Base-by-base conservation (phyloP, 345 rosid genomes). In the Stellera chamaejasme region DNA sequence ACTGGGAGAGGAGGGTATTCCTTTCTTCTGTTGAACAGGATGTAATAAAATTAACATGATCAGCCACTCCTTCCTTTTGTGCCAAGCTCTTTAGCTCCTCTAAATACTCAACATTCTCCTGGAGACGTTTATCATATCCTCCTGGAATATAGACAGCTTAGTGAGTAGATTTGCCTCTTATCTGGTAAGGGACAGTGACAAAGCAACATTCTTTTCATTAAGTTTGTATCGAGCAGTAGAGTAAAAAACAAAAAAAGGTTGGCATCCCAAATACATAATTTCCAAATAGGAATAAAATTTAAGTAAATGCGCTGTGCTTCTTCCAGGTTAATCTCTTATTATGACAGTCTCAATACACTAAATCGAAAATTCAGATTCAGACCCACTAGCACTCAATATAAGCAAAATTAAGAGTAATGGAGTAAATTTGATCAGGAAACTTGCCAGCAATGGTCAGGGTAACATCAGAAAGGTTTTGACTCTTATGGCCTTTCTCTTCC, bases 11-110 rank as follows among this genome's bases (percentile, higher is more conserved):
- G 58, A 92, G 94, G 48, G 72, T 61, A 56, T 92, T 88, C 78
- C 96, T 84, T 69, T 89, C 88, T 19, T 78, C 74, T n/a, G 97
- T 92, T 50, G 96, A 74, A 70, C 96, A 88, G 16, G 97, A 92
- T 15, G 94, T 72, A 23, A 86, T 68, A 60, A 93, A 92, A 54
- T 66, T 75, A 54, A 92, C 77, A 55, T 62, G 69, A 58, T 68
- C 54, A 2, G 73, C 74, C 50, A 86, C 79, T 69, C 86, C 87
- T 72, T 79, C 84, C 63, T 63, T 79, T 63, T 74, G 76, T 0
- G 89, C 87, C 67, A 86, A 66, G 61, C 66, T 67, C 80, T 71
- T 81, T 32, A 86, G 91, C 71, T 89, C 94, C 60, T 77, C 81
- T 76, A 92, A 68, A 70, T 88, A 84, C 66, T 88, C 89, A 19